These are phyloP conservation scores for Bocquillonia castaneifolia DNA, from an alignment of 441 rosid genomes.

Conservation along the genomic window DNA sequence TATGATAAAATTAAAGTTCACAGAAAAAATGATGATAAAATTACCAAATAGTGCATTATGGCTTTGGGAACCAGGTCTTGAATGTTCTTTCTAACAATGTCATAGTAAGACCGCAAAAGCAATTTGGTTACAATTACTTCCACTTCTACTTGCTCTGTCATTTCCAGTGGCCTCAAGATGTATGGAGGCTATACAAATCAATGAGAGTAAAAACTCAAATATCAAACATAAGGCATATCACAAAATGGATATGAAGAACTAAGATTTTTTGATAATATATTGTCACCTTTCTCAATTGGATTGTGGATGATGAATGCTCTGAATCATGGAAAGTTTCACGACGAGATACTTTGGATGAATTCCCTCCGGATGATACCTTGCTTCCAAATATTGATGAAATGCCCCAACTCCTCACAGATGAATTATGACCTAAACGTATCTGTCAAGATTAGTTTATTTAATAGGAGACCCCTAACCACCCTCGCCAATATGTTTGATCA, in stretches of 20 bases:
- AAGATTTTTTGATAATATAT: background rate
- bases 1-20: background rate
- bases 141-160: constrained; percentile 30
- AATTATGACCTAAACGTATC: background rate
- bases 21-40: background rate
- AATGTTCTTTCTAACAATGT: constrained; percentile 37
- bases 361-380: constrained; percentile 29
- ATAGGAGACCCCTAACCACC: background rate
- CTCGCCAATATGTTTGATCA: background rate
- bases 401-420: constrained; percentile 7
- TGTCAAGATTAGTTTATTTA: background rate
- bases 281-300: constrained; percentile 42
- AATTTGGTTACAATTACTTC: constrained; percentile 33
- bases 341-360: constrained; percentile 20
- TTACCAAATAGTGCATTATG: constrained; percentile 45
- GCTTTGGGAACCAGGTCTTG: constrained; percentile 42
- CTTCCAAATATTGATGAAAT: constrained; percentile 40
- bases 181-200: constrained; percentile 41
- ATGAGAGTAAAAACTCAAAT: constrained; percentile 8
- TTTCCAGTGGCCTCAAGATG: constrained; percentile 33
- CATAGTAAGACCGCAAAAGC: constrained; percentile 36
- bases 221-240: constrained; percentile 1
- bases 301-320: constrained; percentile 28
- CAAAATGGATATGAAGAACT: constrained; percentile 8
- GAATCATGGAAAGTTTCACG: constrained; percentile 24